Evolutionary conservation across 257 asterid species (phyloP), one percentile per base, ranked within the genome.

Genomic region (Phtheirospermum japonicum): DNA sequence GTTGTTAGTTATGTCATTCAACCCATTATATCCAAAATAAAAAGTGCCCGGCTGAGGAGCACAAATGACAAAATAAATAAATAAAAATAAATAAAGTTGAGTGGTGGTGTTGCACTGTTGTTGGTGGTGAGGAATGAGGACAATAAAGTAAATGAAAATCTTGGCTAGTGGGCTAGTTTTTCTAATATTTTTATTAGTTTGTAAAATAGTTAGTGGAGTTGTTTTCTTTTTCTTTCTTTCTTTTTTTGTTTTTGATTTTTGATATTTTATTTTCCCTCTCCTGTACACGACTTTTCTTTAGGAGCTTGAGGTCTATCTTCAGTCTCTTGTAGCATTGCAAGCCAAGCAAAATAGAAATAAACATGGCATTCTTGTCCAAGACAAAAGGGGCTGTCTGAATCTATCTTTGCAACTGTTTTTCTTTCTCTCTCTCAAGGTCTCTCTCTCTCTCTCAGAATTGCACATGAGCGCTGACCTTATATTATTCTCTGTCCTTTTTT

Each of bases 291-390:
- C 28, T 23, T 23, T 23, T 23, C 28, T 46, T 16, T 45, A 45
- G 51, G 51, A 45, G 19, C 28, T 12, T 45, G 51, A 45, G 51
- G 51, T 9, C 51, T 12, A 45, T 2, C 45, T 37, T 37, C 48
- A 51, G 57, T 58, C 50, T 17, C 28, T 50, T 14, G 48, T 45
- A 45, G 53, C 66, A 43, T 69, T 62, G 37, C 28, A 63, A 52
- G 40, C 32, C 57, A 60, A 36, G 55, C 1, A 50, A 17, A 19
- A 49, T 16, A 16, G 32, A 57, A 58, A 23, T 26, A 45, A 54
- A 23, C 61, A 61, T 67, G 68, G 69, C 60, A 18, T 42, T 59
- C 45, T 65, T 73, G 58, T 61, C 53, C 13, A 73, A 69, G 70
- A 72, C 64, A 63, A 63, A 66, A 51, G 49, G 59, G 57, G 57